Percentiles rank a stretch among this genome's conserved stretches.
These are phyloP conservation scores for Populus nigra DNA, from an alignment of 345 rosid genomes.

Conservation along the genomic window DNA sequence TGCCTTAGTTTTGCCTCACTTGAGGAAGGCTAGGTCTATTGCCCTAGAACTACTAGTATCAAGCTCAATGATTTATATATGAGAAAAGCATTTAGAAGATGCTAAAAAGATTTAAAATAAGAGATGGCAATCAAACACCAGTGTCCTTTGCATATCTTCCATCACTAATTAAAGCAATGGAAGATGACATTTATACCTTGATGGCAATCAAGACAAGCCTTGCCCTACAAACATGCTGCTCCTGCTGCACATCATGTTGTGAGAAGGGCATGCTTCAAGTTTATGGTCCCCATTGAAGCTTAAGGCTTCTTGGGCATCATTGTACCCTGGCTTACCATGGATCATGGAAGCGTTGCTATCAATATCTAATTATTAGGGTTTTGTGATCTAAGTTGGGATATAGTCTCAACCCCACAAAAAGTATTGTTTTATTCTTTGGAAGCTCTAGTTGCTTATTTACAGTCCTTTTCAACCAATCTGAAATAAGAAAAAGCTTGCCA, in stretches of 20 bases:
- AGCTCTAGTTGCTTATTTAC: slow-evolving; percentile 10
- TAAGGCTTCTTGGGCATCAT: slow-evolving; percentile 42
- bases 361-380: slow-evolving; percentile 51
- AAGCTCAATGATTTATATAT: slow-evolving; percentile 12
- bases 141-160: slow-evolving; percentile 28
- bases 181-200: slow-evolving; percentile 29
- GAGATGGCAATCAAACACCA: slow-evolving; percentile 8
- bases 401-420: slow-evolving; percentile 17
- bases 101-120: slow-evolving; percentile 12
- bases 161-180: slow-evolving; percentile 25
- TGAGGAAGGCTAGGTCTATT: slow-evolving; percentile 33
- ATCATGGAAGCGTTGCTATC: slow-evolving; percentile 78
- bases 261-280: slow-evolving; percentile 17
- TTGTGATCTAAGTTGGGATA: slow-evolving; percentile 54
- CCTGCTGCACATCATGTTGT: slow-evolving; percentile 27
- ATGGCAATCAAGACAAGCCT: slow-evolving; percentile 30
- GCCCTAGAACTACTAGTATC: slow-evolving; percentile 36
- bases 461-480: slow-evolving; percentile 16
- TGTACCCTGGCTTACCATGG: slow-evolving; percentile 56
- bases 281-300: slow-evolving; percentile 53
- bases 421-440: slow-evolving; percentile 27
- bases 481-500: neutral
- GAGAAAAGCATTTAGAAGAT: slow-evolving; percentile 3
- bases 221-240: slow-evolving; percentile 32
- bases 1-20: slow-evolving; percentile 31